phyloP scores from a whole-genome alignment of 1,284 basidiomycete species.

The Trametes polyzona region DNA sequence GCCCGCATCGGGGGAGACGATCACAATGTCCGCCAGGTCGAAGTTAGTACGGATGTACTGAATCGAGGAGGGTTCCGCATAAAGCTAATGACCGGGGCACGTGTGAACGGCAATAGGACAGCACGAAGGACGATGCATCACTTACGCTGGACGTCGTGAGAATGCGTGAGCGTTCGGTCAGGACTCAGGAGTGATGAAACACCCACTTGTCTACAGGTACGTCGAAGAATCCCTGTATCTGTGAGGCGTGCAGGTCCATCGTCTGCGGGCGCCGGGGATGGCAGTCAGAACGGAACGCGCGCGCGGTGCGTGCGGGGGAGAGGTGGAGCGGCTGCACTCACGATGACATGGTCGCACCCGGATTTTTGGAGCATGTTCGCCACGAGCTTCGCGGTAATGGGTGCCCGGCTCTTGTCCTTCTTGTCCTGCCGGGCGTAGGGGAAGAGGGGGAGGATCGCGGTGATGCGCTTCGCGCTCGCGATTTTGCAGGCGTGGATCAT shows the following conservation, averaged over 20 bases:
- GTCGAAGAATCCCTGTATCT: constrained; percentile 99
- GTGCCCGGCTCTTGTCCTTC: constrained; percentile 98
- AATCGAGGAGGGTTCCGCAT: constrained; percentile 96
- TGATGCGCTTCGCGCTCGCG: constrained; percentile 93
- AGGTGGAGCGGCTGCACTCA: constrained; percentile 49
- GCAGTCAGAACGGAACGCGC: constrained; percentile 2
- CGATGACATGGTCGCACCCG: constrained; percentile 98
- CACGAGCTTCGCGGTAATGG: constrained; percentile 98
- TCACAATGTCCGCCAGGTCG: constrained; percentile 87
- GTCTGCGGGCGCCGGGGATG: constrained; percentile 58
- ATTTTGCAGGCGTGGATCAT: constrained; percentile 99
- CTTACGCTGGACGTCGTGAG: constrained; percentile 50
- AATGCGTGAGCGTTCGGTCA: constrained; percentile 26
- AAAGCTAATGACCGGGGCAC: constrained; percentile 62
- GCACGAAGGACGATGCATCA: constrained; percentile 27
- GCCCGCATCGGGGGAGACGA: constrained; percentile 98
- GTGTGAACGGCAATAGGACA: constrained; percentile 33
- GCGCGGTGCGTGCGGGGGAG: background rate
- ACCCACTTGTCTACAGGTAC: constrained; percentile 99
- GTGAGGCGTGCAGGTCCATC: constrained; percentile 98
- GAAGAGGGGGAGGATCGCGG: constrained; percentile 94
- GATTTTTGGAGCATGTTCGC: constrained; percentile 99
- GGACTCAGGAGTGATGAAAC: constrained; percentile 21
- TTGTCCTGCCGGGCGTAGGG: constrained; percentile 98
- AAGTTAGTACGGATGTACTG: constrained; percentile 95